Percentiles rank a stretch among this genome's conserved stretches.
Conservation (phyloP, 208 protist species). For the Phytomonas sp. region DNA sequence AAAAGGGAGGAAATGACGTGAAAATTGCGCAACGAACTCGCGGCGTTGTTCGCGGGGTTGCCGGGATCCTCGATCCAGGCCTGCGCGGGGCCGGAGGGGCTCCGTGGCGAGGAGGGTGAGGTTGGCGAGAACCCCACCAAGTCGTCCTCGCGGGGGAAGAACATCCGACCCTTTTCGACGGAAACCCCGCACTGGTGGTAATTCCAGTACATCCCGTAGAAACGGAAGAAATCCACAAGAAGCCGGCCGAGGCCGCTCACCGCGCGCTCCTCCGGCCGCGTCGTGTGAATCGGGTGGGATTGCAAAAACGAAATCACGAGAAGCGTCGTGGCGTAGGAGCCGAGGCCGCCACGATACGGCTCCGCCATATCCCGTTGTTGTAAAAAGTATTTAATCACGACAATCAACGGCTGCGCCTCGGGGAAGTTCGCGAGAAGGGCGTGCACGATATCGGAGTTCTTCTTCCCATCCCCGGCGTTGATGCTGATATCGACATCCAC, state of each 20-base stretch:
- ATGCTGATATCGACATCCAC: constrained; percentile 90
- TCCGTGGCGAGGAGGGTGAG: constrained; percentile 17
- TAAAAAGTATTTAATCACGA: constrained; percentile 90
- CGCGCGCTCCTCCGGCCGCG: constrained; percentile 27
- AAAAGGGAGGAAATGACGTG: constrained; percentile 66
- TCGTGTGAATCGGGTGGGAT: constrained; percentile 74
- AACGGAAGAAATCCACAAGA: constrained; percentile 91
- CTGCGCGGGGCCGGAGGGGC: constrained; percentile 23
- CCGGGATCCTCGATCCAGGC: constrained; percentile 62
- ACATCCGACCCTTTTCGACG: constrained; percentile 15
- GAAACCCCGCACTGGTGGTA: constrained; percentile 75
- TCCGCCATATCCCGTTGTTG: constrained; percentile 89
- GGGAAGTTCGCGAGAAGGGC: constrained; percentile 58
- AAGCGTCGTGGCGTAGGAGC: constrained; percentile 83
- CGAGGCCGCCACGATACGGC: constrained; percentile 89
- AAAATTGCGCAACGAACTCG: constrained; percentile 69
- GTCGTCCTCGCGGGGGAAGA: constrained; percentile 14
- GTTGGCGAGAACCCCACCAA: constrained; percentile 11
- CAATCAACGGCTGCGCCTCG: constrained; percentile 64
- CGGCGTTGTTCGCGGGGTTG: constrained; percentile 71
- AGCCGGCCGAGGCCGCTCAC: constrained; percentile 83
- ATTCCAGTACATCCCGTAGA: constrained; percentile 84
- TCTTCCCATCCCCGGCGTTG: constrained; percentile 67
- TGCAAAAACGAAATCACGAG: constrained; percentile 91
- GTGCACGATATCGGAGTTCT: constrained; percentile 69